Base-by-base conservation (phyloP, 257 asterid species). In the Forsythia suspensa region DNA sequence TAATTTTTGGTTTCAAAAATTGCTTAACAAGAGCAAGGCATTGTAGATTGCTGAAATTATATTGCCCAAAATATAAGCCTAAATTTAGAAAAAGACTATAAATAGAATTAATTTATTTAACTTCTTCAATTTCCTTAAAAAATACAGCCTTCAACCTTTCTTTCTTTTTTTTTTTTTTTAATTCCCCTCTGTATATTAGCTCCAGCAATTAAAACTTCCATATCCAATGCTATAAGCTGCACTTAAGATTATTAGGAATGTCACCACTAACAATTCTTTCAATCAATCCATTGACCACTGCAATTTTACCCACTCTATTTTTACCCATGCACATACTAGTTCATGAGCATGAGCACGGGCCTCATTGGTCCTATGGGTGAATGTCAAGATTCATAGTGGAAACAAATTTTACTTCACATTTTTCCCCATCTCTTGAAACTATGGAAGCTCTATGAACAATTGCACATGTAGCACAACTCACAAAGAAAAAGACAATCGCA, bases 271-370 rank as follows among this genome's bases (percentile, higher is more conserved):
- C 93, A 6, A 91, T 87, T 77, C 96, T 85, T 77, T 91, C 92
- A n/a, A 93, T 93, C 44, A 91, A 75, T 5, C 96, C 96, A 78
- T 91, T 93, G n/a, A 87, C 92, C 12, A 91, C 92, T 0, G 92
- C 93, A 2, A 92, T 91, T 72, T 87, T 91, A 2, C 95, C 95
- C 16, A 90, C 94, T 94, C 94, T 29, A 29, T 29, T 29, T 29
- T 29, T 29, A 29, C 34, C 34, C 34, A 29, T 29, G 0, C 34
- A 29, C 34, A 29, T 29, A 29, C 34, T 13, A 86, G 86, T 71
- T 84, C 91, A 55, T 91, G 92, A 44, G 96, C 91, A 16, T 79
- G 85, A 8, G 90, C 91, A 12, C 89, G 83, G 39, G 91, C 81
- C 74, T 91, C 94, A 48, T 89, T 91, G 2, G 92, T 89, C 86